phyloP scores from a whole-genome alignment of 177 flowering plant genomes.

The Tripterygium wilfordii region DNA sequence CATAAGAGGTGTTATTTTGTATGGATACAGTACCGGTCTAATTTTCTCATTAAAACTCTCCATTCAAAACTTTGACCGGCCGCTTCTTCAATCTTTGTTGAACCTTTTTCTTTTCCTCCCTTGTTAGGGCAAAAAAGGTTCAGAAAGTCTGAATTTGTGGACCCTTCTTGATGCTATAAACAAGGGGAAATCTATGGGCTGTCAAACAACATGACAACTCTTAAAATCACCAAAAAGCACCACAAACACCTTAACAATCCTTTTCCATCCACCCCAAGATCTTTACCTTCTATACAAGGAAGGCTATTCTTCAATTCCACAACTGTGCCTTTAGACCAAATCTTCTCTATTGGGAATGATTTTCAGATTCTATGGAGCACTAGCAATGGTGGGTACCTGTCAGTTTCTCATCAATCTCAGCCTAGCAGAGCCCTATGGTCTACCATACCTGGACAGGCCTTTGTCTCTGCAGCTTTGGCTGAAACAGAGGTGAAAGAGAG shows the following conservation, averaged over 20 bases:
- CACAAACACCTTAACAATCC: slow-evolving; percentile 75
- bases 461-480: slow-evolving; percentile 67
- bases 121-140: no score
- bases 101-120: no score
- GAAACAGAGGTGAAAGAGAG: slow-evolving; percentile 79
- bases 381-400: slow-evolving; percentile 45
- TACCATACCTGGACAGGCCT: slow-evolving; percentile 60
- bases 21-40: no score
- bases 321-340: slow-evolving; percentile 24
- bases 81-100: no score
- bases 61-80: no score
- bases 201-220: slow-evolving; percentile 23
- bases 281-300: slow-evolving; percentile 49
- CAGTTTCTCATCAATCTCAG: slow-evolving; percentile 45
- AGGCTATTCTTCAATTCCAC: slow-evolving; percentile 31
- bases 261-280: slow-evolving; percentile 49
- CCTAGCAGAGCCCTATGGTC: slow-evolving; percentile 54
- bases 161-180: no score
- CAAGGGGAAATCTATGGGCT: not conserved
- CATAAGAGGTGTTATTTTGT: no score
- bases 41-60: no score
- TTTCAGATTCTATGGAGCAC: slow-evolving; percentile 49
- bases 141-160: no score
- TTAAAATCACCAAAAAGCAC: slow-evolving; percentile 63
- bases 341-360: slow-evolving; percentile 44